Base-by-base conservation (phyloP, 495 filamentous ascomycete genomes). In the Arthonia radiata region DNA sequence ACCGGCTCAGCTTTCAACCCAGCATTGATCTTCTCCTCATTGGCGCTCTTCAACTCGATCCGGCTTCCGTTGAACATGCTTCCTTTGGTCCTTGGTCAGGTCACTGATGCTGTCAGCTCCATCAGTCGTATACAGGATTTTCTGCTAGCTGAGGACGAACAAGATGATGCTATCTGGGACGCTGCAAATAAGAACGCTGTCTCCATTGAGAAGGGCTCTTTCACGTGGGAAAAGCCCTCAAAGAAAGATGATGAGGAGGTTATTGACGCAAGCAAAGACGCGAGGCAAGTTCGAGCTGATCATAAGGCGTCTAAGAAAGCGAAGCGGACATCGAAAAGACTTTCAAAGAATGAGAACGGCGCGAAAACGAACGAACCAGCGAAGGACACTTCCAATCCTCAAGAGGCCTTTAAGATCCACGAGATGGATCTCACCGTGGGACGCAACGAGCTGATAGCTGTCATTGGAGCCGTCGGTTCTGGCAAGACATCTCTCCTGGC, bases 401-500 rank as follows among this genome's bases (percentile, higher is more conserved):
- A 63, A n/a, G 64, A 75, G 35, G 78, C 83, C 4, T 93, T 94
- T 49, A 67, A 71, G 33, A 56, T 94, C 3, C 61, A 68, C 4
- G 55, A 68, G n/a, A 47, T 93, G 30, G 62, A 71, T 29, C 53
- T 94, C 15, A 50, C 66, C 9, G 58, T 92, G 19, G 71, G 75
- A 10, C 56, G 76, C 15, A 70, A 80, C 37, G 86, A 94, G 37
- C 56, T 97, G 0, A 41, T 93, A 25, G 86, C 82, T 4, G 71
- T 97, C 2, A 91, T 93, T 42, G 86, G 86, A 23, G 61, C 66
- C 13, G 83, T 94, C 2, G 86, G 83, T 10, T 79, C 73, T 28
- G 86, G 86, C 1, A 97, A 97, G 44, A 86, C 66, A 31, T 92
- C 83, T 1, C 52, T 97, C 13, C 65, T 97, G 2, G 75, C 78